phyloP scores from a whole-genome alignment of 2,329 filamentous ascomycete species.

The Hypomyces perniciosus region DNA sequence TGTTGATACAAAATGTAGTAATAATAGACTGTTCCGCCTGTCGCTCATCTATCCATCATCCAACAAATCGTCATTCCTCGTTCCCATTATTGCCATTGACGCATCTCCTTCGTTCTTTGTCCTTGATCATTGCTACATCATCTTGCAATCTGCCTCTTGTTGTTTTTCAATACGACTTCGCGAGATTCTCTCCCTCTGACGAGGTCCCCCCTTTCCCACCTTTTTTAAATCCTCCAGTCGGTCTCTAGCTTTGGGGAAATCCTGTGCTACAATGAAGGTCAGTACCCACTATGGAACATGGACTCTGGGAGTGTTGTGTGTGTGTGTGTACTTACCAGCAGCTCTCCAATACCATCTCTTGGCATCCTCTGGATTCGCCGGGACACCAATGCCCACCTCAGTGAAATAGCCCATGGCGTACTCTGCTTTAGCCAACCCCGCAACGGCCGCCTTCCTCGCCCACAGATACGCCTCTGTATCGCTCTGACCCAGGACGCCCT shows the following conservation, averaged over 20 bases:
- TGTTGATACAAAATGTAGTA: neutral
- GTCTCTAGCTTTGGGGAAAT: constrained; percentile 88
- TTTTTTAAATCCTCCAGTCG: constrained; percentile 87
- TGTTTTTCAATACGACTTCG: constrained; percentile 76
- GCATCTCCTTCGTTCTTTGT: neutral
- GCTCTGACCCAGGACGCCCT: constrained; percentile 81
- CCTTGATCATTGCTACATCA: constrained; percentile 56
- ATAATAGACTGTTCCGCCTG: neutral
- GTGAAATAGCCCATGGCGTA: constrained; percentile 98
- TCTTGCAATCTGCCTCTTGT: constrained; percentile 79
- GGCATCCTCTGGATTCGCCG: constrained; percentile 84
- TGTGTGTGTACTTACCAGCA: constrained; percentile 63
- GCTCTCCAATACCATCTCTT: constrained; percentile 98
- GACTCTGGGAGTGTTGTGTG: neutral
- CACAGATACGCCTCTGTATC: constrained; percentile 96
- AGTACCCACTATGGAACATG: neutral
- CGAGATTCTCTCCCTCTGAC: constrained; percentile 71
- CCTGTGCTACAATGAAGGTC: constrained; percentile 62
- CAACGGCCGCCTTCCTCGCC: constrained; percentile 87
- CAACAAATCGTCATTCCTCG: neutral
- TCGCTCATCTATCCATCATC: neutral
- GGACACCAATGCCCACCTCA: constrained; percentile 86
- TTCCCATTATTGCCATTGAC: neutral
- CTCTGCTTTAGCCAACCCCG: constrained; percentile 86
- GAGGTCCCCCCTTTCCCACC: constrained; percentile 61